Conservation (phyloP, 495 filamentous ascomycete species). For the Neurospora sp. region DNA sequence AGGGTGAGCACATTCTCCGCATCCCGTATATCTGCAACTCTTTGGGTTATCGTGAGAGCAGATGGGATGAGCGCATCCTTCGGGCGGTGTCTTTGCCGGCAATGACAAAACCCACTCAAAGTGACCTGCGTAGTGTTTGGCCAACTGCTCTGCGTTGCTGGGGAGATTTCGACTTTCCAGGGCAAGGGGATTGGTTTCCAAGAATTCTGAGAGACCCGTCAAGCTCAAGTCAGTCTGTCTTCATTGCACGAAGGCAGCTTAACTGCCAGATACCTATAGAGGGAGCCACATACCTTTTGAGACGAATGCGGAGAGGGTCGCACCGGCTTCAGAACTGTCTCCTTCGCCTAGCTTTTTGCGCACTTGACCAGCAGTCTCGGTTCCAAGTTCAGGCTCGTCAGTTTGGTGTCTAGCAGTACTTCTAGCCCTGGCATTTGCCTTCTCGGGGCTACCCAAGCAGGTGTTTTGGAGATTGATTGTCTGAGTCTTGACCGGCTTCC, state of each 20-base stretch:
- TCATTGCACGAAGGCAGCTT: background rate
- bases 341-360: background rate
- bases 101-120: constrained; percentile 38
- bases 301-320: background rate
- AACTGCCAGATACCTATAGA: background rate
- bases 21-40: background rate
- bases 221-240: background rate
- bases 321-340: background rate
- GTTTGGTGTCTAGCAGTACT: background rate
- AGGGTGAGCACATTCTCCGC: constrained; percentile 7
- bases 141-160: constrained; percentile 29
- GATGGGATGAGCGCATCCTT: constrained; percentile 5
- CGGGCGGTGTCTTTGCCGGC: constrained; percentile 11
- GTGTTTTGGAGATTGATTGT: background rate
- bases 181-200: constrained; percentile 18
- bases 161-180: constrained; percentile 24
- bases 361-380: background rate
- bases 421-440: background rate
- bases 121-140: constrained; percentile 42
- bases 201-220: constrained; percentile 1
- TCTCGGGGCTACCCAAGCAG: background rate
- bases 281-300: background rate
- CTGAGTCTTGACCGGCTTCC: background rate
- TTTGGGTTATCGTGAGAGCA: constrained; percentile 10
- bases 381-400: background rate